Conservation (phyloP, 148 eudicot species). For the Suaeda aralocaspica region DNA sequence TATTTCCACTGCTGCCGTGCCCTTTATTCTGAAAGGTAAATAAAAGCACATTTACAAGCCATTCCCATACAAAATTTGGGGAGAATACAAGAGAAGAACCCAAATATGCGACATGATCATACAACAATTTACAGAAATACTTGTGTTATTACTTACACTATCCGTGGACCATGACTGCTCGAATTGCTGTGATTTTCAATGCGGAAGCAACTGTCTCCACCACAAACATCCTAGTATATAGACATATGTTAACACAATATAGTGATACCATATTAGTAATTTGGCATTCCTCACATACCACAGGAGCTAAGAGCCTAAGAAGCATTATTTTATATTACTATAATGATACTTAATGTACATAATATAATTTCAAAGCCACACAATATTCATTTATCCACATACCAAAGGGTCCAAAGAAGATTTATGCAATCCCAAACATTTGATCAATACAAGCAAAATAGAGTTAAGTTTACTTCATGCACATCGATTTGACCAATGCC, state of each 20-base stretch:
- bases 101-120: background rate
- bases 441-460: background rate
- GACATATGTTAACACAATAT: conserved; percentile 11
- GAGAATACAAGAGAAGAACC: background rate
- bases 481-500: background rate
- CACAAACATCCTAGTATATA: conserved; percentile 57
- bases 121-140: background rate
- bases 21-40: conserved; percentile 53
- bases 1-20: conserved; percentile 78
- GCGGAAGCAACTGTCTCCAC: conserved; percentile 70
- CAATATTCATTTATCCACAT: background rate
- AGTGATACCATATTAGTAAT: conserved; percentile 6
- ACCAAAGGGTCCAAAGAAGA: background rate
- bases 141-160: conserved; percentile 52
- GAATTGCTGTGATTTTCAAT: conserved; percentile 63
- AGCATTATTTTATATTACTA: background rate
- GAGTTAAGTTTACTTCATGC: background rate
- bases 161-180: conserved; percentile 45
- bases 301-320: background rate
- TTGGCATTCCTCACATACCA: background rate
- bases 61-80: background rate
- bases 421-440: background rate
- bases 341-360: background rate
- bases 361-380: background rate
- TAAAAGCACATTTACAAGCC: background rate